Percentiles rank a stretch among this genome's conserved stretches.
These are phyloP conservation scores for Plasmodiophora brassicae DNA, from an alignment of 208 protist genomes.

Conservation along the genomic window DNA sequence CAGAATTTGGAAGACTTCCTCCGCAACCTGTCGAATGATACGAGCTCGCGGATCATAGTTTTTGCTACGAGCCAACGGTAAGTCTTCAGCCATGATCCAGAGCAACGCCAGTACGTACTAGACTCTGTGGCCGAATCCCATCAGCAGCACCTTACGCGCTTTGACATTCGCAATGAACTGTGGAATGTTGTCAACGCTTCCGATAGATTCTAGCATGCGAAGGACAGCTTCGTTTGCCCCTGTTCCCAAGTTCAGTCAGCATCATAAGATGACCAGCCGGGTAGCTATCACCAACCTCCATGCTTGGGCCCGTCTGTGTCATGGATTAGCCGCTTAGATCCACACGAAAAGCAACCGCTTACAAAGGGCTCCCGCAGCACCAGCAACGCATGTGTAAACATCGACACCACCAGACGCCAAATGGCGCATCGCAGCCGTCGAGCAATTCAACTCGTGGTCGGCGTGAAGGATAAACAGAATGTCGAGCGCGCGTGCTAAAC, in stretches of 20 bases:
- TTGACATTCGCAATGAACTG: constrained; percentile 43
- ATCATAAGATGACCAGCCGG: too few relatives aligned
- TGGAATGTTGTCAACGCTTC: constrained; percentile 45
- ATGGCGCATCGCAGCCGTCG: constrained; percentile 64
- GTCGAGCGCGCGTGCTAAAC: constrained; percentile 37
- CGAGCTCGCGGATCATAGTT: constrained; percentile 70
- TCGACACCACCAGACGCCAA: constrained; percentile 54
- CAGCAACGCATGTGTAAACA: constrained; percentile 49
- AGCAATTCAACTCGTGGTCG: constrained; percentile 73
- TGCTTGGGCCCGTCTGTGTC: constrained; percentile 53
- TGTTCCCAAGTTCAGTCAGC: constrained; percentile 43
- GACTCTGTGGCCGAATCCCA: constrained; percentile 9
- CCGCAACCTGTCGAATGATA: constrained; percentile 55
- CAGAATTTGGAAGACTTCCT: constrained; percentile 43
- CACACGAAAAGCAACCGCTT: neutral
- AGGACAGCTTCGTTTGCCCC: constrained; percentile 65
- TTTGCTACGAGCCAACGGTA: constrained; percentile 6
- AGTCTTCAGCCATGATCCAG: neutral
- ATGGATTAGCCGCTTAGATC: neutral
- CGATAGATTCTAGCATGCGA: constrained; percentile 71
- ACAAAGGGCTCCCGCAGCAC: constrained; percentile 45
- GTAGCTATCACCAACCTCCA: constrained; percentile 23
- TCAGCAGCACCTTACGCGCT: constrained; percentile 36
- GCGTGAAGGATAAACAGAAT: constrained; percentile 69
- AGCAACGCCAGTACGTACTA: constrained; percentile 11